phyloP scores from a whole-genome alignment of 2,329 filamentous ascomycete species.

The Diplodia seriata region DNA sequence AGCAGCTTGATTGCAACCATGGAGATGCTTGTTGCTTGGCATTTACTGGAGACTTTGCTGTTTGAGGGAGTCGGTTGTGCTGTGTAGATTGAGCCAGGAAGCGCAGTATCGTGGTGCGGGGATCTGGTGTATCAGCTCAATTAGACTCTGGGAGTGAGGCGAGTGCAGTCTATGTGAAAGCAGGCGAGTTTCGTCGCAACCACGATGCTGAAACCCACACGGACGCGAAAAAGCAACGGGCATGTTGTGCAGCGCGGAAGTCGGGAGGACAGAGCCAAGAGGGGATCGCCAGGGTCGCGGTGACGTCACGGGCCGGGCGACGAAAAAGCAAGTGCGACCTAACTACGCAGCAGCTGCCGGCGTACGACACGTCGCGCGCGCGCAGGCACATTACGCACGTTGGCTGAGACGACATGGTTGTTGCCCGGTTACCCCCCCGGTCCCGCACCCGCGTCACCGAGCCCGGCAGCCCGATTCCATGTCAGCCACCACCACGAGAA shows the following conservation, averaged over 20 bases:
- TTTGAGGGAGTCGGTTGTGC: too few relatives aligned
- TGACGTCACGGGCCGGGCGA: slow-evolving; percentile 16
- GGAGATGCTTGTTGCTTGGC: too few relatives aligned
- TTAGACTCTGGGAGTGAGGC: not conserved
- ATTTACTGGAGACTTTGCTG: too few relatives aligned
- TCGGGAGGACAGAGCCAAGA: slow-evolving; percentile 5
- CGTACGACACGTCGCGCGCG: slow-evolving; percentile 17
- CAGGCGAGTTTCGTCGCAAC: not conserved
- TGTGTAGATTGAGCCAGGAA: too few relatives aligned
- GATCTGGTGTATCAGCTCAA: not conserved
- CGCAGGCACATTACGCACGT: not conserved
- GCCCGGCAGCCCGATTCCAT: not conserved
- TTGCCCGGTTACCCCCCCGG: not conserved
- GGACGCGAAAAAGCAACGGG: slow-evolving; percentile 3
- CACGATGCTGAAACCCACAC: not conserved
- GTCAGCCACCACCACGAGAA: not conserved
- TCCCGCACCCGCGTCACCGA: not conserved
- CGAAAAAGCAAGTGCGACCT: slow-evolving; percentile 10
- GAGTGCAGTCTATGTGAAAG: not conserved
- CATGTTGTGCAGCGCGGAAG: slow-evolving; percentile 15
- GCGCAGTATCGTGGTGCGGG: too few relatives aligned
- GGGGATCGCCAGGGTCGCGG: slow-evolving; percentile 11
- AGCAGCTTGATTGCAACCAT: too few relatives aligned
- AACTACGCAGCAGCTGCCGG: not conserved
- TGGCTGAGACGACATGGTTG: slow-evolving; percentile 1